Evolutionary conservation across 2,329 filamentous ascomycete species (phyloP).

Genomic region (Kalmusia sp.): DNA sequence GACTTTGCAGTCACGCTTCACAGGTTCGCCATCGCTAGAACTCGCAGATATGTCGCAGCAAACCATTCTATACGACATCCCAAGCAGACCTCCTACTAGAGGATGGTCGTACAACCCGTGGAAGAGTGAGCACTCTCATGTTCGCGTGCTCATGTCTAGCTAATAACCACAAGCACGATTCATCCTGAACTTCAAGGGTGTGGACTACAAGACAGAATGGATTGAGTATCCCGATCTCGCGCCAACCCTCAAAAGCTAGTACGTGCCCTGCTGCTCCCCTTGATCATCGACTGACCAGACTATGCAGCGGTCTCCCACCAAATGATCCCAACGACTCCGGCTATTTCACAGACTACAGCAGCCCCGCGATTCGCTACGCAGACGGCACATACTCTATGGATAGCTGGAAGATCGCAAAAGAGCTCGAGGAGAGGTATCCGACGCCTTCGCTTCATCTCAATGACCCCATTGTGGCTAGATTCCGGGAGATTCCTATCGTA

Average conservation of each 20-base stretch:
- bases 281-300: not conserved
- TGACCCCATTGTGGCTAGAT: slow-evolving; percentile 55
- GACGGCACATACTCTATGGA: slow-evolving; percentile 70
- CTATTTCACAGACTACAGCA: slow-evolving; percentile 56
- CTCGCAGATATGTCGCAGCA: slow-evolving; percentile 41
- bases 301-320: slow-evolving; percentile 52
- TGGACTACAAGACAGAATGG: slow-evolving; percentile 74
- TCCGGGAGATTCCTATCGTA: slow-evolving; percentile 50
- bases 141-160: not conserved
- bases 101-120: slow-evolving; percentile 74
- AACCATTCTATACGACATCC: slow-evolving; percentile 68
- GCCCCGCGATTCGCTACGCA: slow-evolving; percentile 63
- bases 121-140: slow-evolving; percentile 64
- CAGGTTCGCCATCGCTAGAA: not conserved
- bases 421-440: slow-evolving; percentile 66
- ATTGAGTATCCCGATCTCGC: slow-evolving; percentile 72
- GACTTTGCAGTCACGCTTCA: not conserved
- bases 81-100: slow-evolving; percentile 57
- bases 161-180: slow-evolving; percentile 61
- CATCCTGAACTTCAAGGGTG: slow-evolving; percentile 70
- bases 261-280: slow-evolving; percentile 22
- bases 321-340: slow-evolving; percentile 47
- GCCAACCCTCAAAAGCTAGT: slow-evolving; percentile 63
- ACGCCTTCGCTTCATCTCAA: slow-evolving; percentile 65
- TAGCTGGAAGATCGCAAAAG: slow-evolving; percentile 64